These are phyloP conservation scores for Aspergillus thermomutatus DNA, from an alignment of 2,329 filamentous ascomycete genomes.

Conservation along the genomic window DNA sequence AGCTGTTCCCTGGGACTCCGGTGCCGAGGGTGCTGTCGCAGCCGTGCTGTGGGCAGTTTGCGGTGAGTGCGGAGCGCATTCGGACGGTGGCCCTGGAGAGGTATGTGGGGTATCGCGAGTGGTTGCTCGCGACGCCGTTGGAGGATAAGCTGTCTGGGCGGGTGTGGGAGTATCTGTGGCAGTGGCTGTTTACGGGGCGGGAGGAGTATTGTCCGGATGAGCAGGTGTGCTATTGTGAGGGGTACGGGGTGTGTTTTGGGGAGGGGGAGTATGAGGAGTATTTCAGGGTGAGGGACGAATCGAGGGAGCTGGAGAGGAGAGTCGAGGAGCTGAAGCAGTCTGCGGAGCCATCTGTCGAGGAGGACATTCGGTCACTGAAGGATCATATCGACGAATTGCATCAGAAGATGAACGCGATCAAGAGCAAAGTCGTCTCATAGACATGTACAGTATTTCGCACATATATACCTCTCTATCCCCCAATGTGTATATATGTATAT, in stretches of 20 bases:
- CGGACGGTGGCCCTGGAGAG: slow-evolving; percentile 43
- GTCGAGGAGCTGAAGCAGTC: not conserved
- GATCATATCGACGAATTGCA: not conserved
- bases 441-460: not conserved
- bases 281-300: not conserved
- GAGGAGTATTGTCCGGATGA: slow-evolving; percentile 8
- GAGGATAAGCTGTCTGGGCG: slow-evolving; percentile 47
- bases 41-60: slow-evolving; percentile 56
- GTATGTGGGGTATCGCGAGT: slow-evolving; percentile 50
- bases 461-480: no score
- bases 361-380: not conserved
- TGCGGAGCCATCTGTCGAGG: not conserved
- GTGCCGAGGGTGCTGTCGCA: slow-evolving; percentile 44
- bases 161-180: slow-evolving; percentile 55
- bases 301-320: not conserved
- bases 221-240: slow-evolving; percentile 7
- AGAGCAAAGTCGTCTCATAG: not conserved
- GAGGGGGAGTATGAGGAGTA: slow-evolving; percentile 7
- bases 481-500: not conserved
- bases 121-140: slow-evolving; percentile 49
- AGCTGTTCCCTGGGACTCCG: slow-evolving; percentile 24
- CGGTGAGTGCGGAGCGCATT: slow-evolving; percentile 49
- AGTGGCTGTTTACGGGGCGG: slow-evolving; percentile 21
- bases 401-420: slow-evolving; percentile 2
- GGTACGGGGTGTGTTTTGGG: slow-evolving; percentile 5